Evolutionary conservation across 805 yeast genomes (phyloP), one percentile per base, ranked within the genome.

Genomic region (Metschnikowia borealis): DNA sequence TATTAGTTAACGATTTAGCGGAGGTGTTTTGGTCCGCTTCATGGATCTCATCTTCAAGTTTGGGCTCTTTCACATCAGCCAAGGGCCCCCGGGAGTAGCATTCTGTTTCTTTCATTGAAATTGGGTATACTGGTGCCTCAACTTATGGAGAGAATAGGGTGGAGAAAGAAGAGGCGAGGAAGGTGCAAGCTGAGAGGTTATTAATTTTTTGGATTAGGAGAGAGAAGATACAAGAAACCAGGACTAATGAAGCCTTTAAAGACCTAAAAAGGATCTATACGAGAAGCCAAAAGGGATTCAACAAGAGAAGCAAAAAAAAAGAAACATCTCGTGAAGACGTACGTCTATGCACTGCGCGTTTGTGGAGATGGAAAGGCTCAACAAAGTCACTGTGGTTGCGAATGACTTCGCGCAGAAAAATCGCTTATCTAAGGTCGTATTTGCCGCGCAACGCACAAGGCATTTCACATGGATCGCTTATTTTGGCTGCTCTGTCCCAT

Each of bases 21-120:
- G 52, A 21, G n/a, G 48, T 21, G 20, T 46, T 52, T 6, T 38
- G 15, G 29, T 54, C 56, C 31, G 51, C 47, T 40, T 54, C 59
- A n/a, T 48, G 49, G 13, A 50, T 37, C 11, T 50, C 49, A 32
- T 37, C 29, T 10, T 50, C 42, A 7, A 29, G 38, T 37, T 46
- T 45, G 33, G 32, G 17, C 3, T 45, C 48, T 21, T 48, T 50
- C n/a, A 23, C 53, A 32, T 38, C 51, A 17, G 32, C 32, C n/a
- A 26, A 26, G 29, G 29, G 8, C 1, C 1, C 29, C 29, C 8
- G n/a, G 33, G 13, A 18, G 18, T 52, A 47, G 17, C 21, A 35
- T 31, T 38, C 52, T 34, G 31, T 39, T 29, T 45, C 23, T 31
- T 50, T 44, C 33, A 44, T 51, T 18, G 36, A 35, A 15, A 6